Percentiles rank a stretch among this genome's conserved stretches.
Evolutionary conservation across 257 asterid genomes (phyloP).

Genomic region (Przewalskia tangutica): DNA sequence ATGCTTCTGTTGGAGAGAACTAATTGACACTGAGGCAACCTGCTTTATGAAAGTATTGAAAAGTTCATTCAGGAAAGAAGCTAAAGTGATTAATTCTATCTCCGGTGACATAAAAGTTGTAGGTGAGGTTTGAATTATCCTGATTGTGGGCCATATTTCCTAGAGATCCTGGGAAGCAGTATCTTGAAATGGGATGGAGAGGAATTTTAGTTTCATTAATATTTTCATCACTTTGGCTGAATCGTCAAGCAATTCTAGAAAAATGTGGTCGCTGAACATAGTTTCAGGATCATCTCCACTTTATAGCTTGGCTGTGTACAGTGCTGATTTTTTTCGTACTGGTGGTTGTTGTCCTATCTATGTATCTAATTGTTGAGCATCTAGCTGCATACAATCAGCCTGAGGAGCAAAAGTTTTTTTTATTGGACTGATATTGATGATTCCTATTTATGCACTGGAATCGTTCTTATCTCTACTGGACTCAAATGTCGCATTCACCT

Average conservation of each 20-base stretch:
- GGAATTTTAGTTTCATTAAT: slow-evolving; percentile 29
- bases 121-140: background rate
- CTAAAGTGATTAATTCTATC: background rate
- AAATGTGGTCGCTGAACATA: slow-evolving; percentile 25
- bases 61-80: background rate
- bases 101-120: background rate
- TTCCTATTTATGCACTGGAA: slow-evolving; percentile 96
- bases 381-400: slow-evolving; percentile 88
- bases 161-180: background rate
- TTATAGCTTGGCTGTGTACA: slow-evolving; percentile 59
- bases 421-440: slow-evolving; percentile 88
- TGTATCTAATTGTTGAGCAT: slow-evolving; percentile 85
- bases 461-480: slow-evolving; percentile 79
- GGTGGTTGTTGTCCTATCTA: slow-evolving; percentile 68
- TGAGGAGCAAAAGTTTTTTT: slow-evolving; percentile 96
- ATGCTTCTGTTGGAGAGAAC: slow-evolving; percentile 1
- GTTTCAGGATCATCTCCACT: slow-evolving; percentile 41
- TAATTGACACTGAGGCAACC: background rate
- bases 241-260: slow-evolving; percentile 45
- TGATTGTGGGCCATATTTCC: background rate
- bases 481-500: slow-evolving; percentile 72
- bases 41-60: background rate
- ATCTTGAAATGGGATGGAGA: slow-evolving; percentile 51
- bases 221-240: slow-evolving; percentile 34
- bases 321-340: slow-evolving; percentile 76